These are phyloP conservation scores for Cercophora newfieldiana DNA, from an alignment of 495 filamentous ascomycete species.

Conservation along the genomic window DNA sequence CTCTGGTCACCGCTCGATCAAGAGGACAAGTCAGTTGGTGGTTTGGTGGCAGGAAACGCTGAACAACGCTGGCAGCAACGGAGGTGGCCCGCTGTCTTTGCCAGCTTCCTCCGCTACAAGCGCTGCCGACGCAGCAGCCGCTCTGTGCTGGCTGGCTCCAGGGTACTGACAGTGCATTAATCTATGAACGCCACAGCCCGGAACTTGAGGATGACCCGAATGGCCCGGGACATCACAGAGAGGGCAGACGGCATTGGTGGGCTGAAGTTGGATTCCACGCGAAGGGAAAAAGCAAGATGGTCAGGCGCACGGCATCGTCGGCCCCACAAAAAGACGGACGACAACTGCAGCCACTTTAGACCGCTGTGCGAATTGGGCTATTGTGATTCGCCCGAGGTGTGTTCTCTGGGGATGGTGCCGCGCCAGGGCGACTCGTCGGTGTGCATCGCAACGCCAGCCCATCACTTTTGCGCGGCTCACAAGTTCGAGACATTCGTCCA, in stretches of 20 bases:
- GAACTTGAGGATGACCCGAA: neutral
- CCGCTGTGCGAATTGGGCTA: constrained; percentile 17
- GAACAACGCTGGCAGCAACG: too few relatives aligned
- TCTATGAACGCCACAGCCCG: neutral
- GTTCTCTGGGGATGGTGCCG: neutral
- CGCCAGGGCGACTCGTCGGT: neutral
- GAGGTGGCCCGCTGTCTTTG: neutral
- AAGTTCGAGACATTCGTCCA: neutral
- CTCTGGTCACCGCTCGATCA: neutral
- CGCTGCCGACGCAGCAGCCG: neutral
- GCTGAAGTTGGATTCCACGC: neutral
- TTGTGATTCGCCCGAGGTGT: constrained; percentile 8
- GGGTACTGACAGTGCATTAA: neutral
- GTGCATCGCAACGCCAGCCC: constrained; percentile 3
- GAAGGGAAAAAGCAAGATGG: constrained; percentile 20
- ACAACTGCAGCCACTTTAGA: constrained; percentile 3
- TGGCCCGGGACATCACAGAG: neutral
- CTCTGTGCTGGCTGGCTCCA: neutral
- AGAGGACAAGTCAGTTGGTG: neutral
- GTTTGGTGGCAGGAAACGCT: too few relatives aligned
- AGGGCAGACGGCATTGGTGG: constrained; percentile 1
- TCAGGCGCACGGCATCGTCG: constrained; percentile 28
- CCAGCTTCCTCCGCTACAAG: neutral
- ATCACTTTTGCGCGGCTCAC: neutral
- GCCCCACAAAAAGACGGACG: constrained; percentile 16